Base-by-base conservation (phyloP, 148 eudicot species). In the Heliamphora exappendiculata region DNA sequence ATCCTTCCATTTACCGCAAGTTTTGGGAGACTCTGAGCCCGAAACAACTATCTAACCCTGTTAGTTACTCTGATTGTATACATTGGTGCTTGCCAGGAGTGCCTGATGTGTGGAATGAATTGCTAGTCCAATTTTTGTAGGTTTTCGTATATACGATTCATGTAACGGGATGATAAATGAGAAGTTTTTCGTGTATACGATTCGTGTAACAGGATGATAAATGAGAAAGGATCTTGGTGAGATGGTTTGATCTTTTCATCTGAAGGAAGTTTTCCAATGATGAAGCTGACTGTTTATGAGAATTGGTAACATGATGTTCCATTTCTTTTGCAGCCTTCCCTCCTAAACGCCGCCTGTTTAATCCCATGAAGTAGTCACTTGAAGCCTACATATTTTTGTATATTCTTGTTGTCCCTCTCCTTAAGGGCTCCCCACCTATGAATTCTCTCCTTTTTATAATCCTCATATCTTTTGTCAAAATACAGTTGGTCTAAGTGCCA, bases 71-170 rank as follows among this genome's bases (percentile, higher is more conserved):
- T 50, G 98, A 93, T 78, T 93, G 98, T 80, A 91, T 89, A 65
- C 98, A 93, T 69, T 93, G 98, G 98, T 93, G 98, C 83, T 84
- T 91, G 81, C 98, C 98, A 5, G 96, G 98, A 11, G 93, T 91
- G 16, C 93, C 93, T 66, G 98, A 91, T 85, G 86, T 87, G 29
- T 93, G 98, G 98, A 91, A 93, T 78, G 87, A 93, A 63, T 73
- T 93, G 26, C 86, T 93, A 49, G 91, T 89, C 78, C 92, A 93
- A 41, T 86, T 88, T 84, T 83, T 93, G 84, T 93, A 82, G 84
- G 5, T 20, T 24, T 22, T 16, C 20, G 31, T 29, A 0, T 50
- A 50, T 20, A 7, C 9, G 14, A 22, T 24, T 57, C 29, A 7
- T 26, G 31, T 7, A 57, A 57, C 29, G 24, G 10, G 24, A 20